These are phyloP conservation scores for Sugiyamaella floridensis DNA, from an alignment of 805 yeast genomes.

Conservation along the genomic window DNA sequence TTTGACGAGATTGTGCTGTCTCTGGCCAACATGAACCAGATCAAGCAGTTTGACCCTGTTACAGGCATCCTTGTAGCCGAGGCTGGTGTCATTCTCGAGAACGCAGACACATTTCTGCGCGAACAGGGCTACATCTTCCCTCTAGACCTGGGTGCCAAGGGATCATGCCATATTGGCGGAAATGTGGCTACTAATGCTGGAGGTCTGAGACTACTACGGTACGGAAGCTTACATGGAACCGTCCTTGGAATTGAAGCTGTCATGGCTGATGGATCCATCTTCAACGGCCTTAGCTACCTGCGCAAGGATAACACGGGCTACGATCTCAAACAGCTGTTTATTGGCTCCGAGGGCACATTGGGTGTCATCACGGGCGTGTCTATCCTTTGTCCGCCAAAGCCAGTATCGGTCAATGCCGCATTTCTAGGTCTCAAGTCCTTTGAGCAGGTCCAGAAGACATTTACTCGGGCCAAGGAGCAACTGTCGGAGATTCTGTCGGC, in stretches of 20 bases:
- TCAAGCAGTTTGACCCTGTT: conserved; percentile 72
- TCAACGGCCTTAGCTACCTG: conserved; percentile 73
- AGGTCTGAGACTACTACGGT: conserved; percentile 78
- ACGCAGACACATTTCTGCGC: conserved; percentile 68
- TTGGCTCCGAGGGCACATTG: conserved; percentile 89
- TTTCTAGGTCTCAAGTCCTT: conserved; percentile 75
- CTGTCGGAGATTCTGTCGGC: conserved; percentile 84
- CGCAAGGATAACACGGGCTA: conserved; percentile 95
- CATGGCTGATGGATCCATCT: conserved; percentile 79
- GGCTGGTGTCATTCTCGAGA: conserved; percentile 84
- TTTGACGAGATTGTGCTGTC: conserved; percentile 84
- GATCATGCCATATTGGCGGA: conserved; percentile 94
- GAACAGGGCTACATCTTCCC: conserved; percentile 90
- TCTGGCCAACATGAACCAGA: conserved; percentile 60
- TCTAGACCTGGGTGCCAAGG: conserved; percentile 90
- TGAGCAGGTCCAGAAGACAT: conserved; percentile 77
- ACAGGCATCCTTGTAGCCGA: conserved; percentile 85
- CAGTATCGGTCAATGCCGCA: conserved; percentile 79
- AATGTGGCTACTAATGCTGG: conserved; percentile 95
- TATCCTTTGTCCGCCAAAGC: conserved; percentile 82
- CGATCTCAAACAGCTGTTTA: conserved; percentile 84
- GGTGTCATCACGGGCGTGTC: conserved; percentile 90
- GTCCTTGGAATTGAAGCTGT: conserved; percentile 90
- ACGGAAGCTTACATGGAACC: conserved; percentile 88
- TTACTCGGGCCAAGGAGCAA: conserved; percentile 69